phyloP scores from a whole-genome alignment of 768 basidiomycete species.

The Pleurotus ostreatus region DNA sequence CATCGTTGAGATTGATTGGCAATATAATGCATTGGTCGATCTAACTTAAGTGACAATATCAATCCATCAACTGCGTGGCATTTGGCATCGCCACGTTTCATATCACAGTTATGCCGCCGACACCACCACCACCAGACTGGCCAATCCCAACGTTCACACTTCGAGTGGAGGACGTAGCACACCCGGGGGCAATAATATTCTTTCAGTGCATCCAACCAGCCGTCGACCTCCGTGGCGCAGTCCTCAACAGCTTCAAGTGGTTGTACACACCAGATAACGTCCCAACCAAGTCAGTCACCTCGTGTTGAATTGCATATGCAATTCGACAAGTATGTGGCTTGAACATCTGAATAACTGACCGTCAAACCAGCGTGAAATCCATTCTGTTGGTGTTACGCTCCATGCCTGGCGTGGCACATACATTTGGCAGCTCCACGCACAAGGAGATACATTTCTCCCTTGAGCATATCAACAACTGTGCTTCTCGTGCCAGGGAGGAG shows the following conservation, averaged over 20 bases:
- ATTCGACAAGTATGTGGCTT: not conserved
- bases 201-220: slow-evolving; percentile 43
- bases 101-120: slow-evolving; percentile 15
- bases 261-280: slow-evolving; percentile 34
- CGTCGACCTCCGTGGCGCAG: slow-evolving; percentile 35
- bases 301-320: no score
- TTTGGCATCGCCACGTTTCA: not conserved
- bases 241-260: slow-evolving; percentile 45
- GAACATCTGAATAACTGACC: not conserved
- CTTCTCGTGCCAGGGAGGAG: slow-evolving; percentile 47
- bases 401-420: slow-evolving; percentile 72
- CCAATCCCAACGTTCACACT: slow-evolving; percentile 54
- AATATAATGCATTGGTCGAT: not conserved
- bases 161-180: slow-evolving; percentile 53
- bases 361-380: slow-evolving; percentile 38
- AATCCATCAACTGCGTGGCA: not conserved
- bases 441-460: slow-evolving; percentile 78
- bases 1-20: not conserved
- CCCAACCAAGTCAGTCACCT: slow-evolving; percentile 30
- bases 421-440: slow-evolving; percentile 45
- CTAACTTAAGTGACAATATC: not conserved
- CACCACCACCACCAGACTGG: slow-evolving; percentile 29
- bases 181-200: slow-evolving; percentile 57
- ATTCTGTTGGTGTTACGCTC: slow-evolving; percentile 58
- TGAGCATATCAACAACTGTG: slow-evolving; percentile 49